Evolutionary conservation across 768 basidiomycete genomes (phyloP), one percentile per base, ranked within the genome.

Genomic region (Auriscalpium orientale): DNA sequence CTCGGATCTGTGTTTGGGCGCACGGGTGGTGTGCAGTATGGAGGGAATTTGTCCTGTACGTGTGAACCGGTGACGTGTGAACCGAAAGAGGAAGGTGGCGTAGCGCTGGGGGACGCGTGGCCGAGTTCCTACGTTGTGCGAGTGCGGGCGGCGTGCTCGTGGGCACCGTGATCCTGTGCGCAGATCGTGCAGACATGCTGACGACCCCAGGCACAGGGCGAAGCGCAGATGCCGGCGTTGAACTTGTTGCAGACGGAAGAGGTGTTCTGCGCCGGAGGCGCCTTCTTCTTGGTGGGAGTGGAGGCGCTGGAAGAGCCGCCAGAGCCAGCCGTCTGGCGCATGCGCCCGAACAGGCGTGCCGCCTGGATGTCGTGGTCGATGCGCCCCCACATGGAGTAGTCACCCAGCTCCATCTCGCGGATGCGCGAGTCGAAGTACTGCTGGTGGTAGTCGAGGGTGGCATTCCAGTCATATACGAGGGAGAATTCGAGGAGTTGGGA

Each of bases 1-100:
- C 62, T 56, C 7, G 57, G 54, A 20, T 58, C 62, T 11, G 59
- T 54, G 46, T 63, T 60, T 9, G 56, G 62, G 20, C 56, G 51
- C 15, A 18, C 34, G 3, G 56, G 62, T 2, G 61, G 61, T 18
- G 37, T 34, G 34, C 34, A 38, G 20, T 20, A 34, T n/a, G 50
- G 50, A 11, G 50, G 34, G 50, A 51, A 51, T 1, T 11, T 20
- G 36, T 51, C 40, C 40, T 12, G 12, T 12, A 8, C 40, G 40
- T 43, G 40, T 43, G 40, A 43, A 43, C 40, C 40, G 40, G 50
- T 34, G 33, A n/a, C 16, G 34, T 20, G 12, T 1, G 6, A 20
- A 38, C 33, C 16, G 34, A 18, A 20, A 51, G 22, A 28, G 12
- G 36, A 36, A 38, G 16, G 36, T 3, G 50, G 34, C 48, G 21